Evolutionary conservation across 2,329 filamentous ascomycete genomes (phyloP).

Genomic region (Aspergillus clavatus): DNA sequence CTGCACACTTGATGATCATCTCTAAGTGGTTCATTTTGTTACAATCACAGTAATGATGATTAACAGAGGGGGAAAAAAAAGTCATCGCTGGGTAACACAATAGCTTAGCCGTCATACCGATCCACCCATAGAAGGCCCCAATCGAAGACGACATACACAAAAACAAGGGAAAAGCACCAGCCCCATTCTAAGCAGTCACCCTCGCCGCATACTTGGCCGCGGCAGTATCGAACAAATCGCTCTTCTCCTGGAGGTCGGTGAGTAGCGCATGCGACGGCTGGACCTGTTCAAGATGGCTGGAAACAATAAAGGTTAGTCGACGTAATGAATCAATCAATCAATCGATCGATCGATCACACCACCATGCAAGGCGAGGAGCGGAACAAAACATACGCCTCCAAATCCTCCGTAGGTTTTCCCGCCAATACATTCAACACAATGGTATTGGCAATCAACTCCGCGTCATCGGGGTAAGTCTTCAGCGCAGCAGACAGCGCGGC

Average conservation of each 20-base stretch:
- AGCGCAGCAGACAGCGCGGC: constrained; percentile 76
- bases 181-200: constrained; percentile 49
- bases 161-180: constrained; percentile 4
- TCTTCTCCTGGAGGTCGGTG: constrained; percentile 75
- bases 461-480: constrained; percentile 64
- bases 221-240: constrained; percentile 77
- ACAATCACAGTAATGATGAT: not conserved
- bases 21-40: not conserved
- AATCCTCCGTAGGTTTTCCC: constrained; percentile 64
- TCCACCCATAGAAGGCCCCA: constrained; percentile 10
- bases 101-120: constrained; percentile 17
- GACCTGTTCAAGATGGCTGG: constrained; percentile 43
- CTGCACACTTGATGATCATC: not conserved
- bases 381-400: constrained; percentile 53
- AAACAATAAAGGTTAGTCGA: not conserved
- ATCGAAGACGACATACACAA: constrained; percentile 10
- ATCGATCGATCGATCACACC: too few relatives aligned
- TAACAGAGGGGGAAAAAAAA: constrained; percentile 3
- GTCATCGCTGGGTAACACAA: constrained; percentile 11
- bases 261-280: constrained; percentile 68
- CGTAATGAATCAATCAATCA: too few relatives aligned
- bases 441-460: constrained; percentile 74
- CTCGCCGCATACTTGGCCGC: constrained; percentile 83
- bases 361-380: not conserved
- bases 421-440: constrained; percentile 73